Base-by-base conservation (phyloP, 2,329 filamentous ascomycete genomes). In the Immersiporthe knoxdaviesiana region DNA sequence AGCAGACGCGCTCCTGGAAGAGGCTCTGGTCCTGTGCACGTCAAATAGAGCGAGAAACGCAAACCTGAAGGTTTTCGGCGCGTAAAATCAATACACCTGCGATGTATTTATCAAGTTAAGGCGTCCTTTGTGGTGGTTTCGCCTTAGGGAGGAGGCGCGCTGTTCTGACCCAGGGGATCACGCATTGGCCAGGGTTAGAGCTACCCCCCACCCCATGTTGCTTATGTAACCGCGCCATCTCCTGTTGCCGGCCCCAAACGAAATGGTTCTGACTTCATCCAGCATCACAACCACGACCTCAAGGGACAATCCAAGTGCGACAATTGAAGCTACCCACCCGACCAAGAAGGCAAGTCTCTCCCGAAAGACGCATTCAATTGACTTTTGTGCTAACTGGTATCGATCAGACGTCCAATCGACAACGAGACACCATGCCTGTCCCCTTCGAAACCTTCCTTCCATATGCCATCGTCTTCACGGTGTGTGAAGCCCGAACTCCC, bases 361-460 rank as follows among this genome's bases (percentile, higher is more conserved):
- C 47, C 30, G 2, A 30, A 5, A 4, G 27, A 30, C n/a, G 18
- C n/a, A 12, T 30, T 11, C 18, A 7, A 18, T n/a, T 24, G 12
- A 12, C 7, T 32, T 24, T 4, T 2, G 14, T 32, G 16, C 74
- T 75, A 65, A 75, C 63, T 6, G 52, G 70, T 73, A 65, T 47
- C 18, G 69, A 52, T 68, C 37, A 52, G 71, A 72, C 68, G 63
- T 39, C 68, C 67, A 35, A 62, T 35, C 8, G 44, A 56, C 59
- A 68, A 70, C 41, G 62, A 72, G 72, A 72, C 79, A 79, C 76
- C 66, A 90, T 90, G 88, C 85, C 86, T 70, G 80, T 90, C 72
- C 88, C 88, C 62, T 90, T 90, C 80, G 88, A 90, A 79, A 81
- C 87, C 63, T 77, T 90, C 73, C 82, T 90, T 79, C 88, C 88